Conservation (phyloP, 768 basidiomycete species). For the Leccinum sublutescens region DNA sequence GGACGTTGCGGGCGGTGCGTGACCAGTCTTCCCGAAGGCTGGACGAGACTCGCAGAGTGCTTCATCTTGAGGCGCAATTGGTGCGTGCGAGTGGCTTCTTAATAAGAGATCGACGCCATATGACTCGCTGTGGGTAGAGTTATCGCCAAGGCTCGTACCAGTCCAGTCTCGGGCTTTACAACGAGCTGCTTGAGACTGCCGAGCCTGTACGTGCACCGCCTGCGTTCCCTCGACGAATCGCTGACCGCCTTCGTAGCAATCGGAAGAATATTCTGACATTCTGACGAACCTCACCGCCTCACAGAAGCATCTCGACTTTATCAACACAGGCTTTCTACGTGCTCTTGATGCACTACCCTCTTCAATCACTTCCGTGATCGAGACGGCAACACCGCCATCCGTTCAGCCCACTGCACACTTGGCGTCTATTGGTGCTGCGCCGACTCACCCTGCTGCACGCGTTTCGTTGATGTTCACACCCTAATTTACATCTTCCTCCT, state of each 20-base stretch:
- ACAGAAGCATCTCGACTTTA: conserved; percentile 81
- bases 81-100: conserved; percentile 43
- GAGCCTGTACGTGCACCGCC: conserved; percentile 58
- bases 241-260: conserved; percentile 47
- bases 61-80: conserved; percentile 86
- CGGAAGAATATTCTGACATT: conserved; percentile 87
- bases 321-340: conserved; percentile 64
- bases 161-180: conserved; percentile 73
- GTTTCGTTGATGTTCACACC: too few species aligned
- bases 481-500: too few species aligned
- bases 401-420: conserved; percentile 34
- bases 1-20: not conserved
- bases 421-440: conserved; percentile 24
- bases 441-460: conserved; percentile 17
- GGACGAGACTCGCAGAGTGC: conserved; percentile 38
- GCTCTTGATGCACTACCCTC: conserved; percentile 60
- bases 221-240: not conserved
- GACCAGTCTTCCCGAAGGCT: conserved; percentile 23
- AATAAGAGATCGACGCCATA: conserved; percentile 17
- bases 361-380: conserved; percentile 50
- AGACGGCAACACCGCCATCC: conserved; percentile 60
- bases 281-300: conserved; percentile 82
- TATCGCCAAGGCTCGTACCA: conserved; percentile 80
- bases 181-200: conserved; percentile 73
- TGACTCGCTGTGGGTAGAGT: conserved; percentile 42